Evolutionary conservation across 805 yeast genomes (phyloP).

Genomic region (Metschnikowia drakensbergensis): DNA sequence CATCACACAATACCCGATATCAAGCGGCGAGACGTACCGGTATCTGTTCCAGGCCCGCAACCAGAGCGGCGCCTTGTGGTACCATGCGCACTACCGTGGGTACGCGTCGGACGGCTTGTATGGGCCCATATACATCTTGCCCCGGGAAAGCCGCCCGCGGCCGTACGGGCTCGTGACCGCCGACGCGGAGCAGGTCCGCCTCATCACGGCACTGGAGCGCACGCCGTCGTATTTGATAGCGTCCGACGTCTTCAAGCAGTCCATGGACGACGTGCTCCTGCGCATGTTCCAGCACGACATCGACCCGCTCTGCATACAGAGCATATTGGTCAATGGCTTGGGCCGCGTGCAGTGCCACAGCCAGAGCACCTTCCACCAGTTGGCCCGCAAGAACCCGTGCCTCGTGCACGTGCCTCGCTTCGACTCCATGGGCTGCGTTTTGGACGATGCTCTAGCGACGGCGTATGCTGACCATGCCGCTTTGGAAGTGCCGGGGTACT

Average conservation of each 20-base stretch:
- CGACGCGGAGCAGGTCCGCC: constrained; percentile 24
- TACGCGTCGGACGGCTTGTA: constrained; percentile 48
- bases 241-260: constrained; percentile 38
- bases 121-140: constrained; percentile 45
- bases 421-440: constrained; percentile 23
- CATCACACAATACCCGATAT: constrained; percentile 49
- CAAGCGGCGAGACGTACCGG: constrained; percentile 37
- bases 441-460: constrained; percentile 16
- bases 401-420: constrained; percentile 10
- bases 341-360: constrained; percentile 26
- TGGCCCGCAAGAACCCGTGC: constrained; percentile 15
- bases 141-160: constrained; percentile 23
- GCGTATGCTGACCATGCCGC: constrained; percentile 16
- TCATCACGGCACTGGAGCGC: constrained; percentile 25
- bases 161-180: constrained; percentile 30
- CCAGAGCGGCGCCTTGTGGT: constrained; percentile 53
- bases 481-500: constrained; percentile 25
- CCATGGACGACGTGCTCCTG: constrained; percentile 32
- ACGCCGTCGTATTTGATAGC: constrained; percentile 28
- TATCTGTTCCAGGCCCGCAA: constrained; percentile 38
- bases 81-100: constrained; percentile 48
- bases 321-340: constrained; percentile 29
- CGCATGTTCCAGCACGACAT: constrained; percentile 30
- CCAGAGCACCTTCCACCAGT: constrained; percentile 10
- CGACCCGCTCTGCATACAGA: constrained; percentile 32